Base-by-base conservation (phyloP, 768 basidiomycete genomes). In the Amylocystis lapponica region DNA sequence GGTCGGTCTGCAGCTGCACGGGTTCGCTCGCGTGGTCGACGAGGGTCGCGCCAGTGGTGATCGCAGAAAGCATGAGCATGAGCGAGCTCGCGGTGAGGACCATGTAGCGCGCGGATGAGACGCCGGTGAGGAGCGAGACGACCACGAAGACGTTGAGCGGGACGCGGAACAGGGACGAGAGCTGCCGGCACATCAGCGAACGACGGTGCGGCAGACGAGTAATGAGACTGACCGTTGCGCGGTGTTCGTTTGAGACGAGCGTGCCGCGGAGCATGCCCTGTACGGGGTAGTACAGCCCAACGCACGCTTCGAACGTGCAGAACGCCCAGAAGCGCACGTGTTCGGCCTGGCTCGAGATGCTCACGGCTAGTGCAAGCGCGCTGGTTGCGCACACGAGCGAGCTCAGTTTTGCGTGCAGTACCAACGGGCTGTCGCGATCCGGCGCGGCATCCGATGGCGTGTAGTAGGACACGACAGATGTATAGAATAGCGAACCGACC, bases 281-380 rank as follows among this genome's bases (percentile, higher is more conserved):
- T 23, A 85, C 75, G 19, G 84, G 84, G 54, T 86, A 86, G 55
- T 86, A 86, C 77, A 83, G 75, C 35, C 84, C 84, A 6, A 86
- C 85, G 56, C 81, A 86, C 13, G 75, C 81, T 58, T 87, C 84
- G 48, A 86, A 87, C 12, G 72, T 63, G 51, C 85, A 86, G 53
- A 87, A 87, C 12, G 81, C 75, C 74, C 75, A 84, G 53, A 86
- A 86, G 4, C 83, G 73, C 16, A 68, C 47, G 27, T 69, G 66
- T 45, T 79, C 76, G 45, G 62, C 63, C 11, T 51, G 46, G 7
- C 67, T 71, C 10, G 61, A 54, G 23, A 80, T 67, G 53, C 75
- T 75, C 14, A 66, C 45, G 0, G 75, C 74, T 23, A 87, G 70
- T 2, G 80, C 67, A 16, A 82, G 52, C 6, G 79, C 77, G 46